A percentile compares a stretch with the other conserved stretches of the same genome.
These are phyloP conservation scores for Meyerozyma athensensis DNA, from an alignment of 1,139 yeast species.

Conservation along the genomic window DNA sequence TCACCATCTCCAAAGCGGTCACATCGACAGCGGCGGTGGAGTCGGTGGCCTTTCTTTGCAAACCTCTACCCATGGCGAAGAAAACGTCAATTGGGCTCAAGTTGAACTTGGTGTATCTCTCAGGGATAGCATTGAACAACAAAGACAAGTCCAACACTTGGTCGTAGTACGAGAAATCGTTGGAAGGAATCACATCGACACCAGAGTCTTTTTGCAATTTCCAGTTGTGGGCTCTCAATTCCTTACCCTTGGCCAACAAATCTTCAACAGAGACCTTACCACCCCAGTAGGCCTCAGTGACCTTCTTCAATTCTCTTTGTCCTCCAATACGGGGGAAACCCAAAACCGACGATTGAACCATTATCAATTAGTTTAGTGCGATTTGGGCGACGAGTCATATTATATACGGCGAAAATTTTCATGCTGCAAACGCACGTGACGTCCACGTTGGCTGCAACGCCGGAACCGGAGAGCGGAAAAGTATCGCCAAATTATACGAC, in stretches of 20 bases:
- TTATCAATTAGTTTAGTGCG: conserved; percentile 23
- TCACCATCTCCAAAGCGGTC: conserved; percentile 98
- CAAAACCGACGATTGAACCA: conserved; percentile 95
- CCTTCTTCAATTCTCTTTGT: conserved; percentile 97
- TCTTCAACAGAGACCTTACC: conserved; percentile 89
- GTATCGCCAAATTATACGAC: not conserved
- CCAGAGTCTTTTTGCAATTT: conserved; percentile 96
- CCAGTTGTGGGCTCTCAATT: conserved; percentile 95
- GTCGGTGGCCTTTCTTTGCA: conserved; percentile 94
- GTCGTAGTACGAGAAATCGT: conserved; percentile 97
- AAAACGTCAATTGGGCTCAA: conserved; percentile 87
- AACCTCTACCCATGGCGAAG: conserved; percentile 99
- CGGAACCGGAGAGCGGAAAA: not conserved
- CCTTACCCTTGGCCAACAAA: conserved; percentile 88
- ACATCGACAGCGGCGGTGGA: conserved; percentile 89
- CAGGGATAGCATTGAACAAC: conserved; percentile 93
- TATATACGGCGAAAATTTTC: conserved; percentile 6
- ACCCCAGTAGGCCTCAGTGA: conserved; percentile 98
- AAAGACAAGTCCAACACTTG: conserved; percentile 92
- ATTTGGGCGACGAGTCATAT: conserved; percentile 1
- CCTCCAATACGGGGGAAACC: conserved; percentile 99
- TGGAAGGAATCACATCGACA: conserved; percentile 94
- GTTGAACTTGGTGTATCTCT: conserved; percentile 89
- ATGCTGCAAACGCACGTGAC: conserved; percentile 3
- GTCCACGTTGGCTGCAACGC: conserved; percentile 1